Evolutionary conservation across 768 basidiomycete species (phyloP).

Genomic region (Obba rivulosa): DNA sequence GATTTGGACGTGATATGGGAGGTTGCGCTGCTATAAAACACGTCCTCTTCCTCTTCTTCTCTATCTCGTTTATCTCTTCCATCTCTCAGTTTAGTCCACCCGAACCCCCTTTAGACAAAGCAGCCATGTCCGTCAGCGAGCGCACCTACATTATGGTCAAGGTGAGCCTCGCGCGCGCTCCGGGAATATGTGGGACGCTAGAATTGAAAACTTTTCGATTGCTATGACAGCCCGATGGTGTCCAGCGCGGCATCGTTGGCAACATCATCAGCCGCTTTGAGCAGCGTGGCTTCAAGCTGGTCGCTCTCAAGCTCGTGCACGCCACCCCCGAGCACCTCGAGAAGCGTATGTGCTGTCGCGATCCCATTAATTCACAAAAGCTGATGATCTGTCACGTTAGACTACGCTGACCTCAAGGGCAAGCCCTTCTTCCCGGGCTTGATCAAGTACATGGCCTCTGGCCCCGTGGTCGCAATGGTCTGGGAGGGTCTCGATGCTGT

Average conservation of each 20-base stretch:
- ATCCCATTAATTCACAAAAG: neutral
- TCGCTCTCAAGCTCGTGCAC: conserved; percentile 87
- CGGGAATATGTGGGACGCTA: neutral
- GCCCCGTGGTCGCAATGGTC: conserved; percentile 94
- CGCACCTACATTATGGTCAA: conserved; percentile 99
- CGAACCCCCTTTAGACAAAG: conserved; percentile 17
- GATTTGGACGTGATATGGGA: conserved; percentile 18
- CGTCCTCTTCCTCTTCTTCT: conserved; percentile 15
- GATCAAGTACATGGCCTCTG: conserved; percentile 93
- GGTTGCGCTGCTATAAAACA: conserved; percentile 23
- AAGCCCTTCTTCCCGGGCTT: conserved; percentile 96
- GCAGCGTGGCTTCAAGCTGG: conserved; percentile 96
- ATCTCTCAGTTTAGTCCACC: conserved; percentile 17
- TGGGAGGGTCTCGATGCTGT: conserved; percentile 94
- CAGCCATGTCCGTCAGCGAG: conserved; percentile 65
- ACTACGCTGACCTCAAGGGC: conserved; percentile 93
- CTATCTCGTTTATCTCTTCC: conserved; percentile 23
- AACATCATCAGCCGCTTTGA: conserved; percentile 96
- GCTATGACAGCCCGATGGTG: conserved; percentile 83
- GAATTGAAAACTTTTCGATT: conserved; percentile 8
- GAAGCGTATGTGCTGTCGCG: conserved; percentile 51
- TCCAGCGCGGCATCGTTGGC: conserved; percentile 92
- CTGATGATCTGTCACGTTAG: conserved; percentile 32
- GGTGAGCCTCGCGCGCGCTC: conserved; percentile 37
- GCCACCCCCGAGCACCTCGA: conserved; percentile 83